Conservation (phyloP, 2,329 filamentous ascomycete species). For the Xylaria arbuscula region DNA sequence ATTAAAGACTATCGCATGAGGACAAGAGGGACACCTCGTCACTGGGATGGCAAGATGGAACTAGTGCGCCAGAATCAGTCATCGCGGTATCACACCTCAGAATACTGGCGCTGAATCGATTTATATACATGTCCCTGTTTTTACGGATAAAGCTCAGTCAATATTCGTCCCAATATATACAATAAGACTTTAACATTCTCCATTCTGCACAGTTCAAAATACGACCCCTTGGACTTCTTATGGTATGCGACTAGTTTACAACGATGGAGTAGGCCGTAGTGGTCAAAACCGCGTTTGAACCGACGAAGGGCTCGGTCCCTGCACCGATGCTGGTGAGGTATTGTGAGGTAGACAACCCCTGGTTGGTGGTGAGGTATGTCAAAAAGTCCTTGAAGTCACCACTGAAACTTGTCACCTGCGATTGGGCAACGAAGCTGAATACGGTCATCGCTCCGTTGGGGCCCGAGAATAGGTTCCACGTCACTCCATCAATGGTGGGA, state of each 20-base stretch:
- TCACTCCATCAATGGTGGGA: conserved; percentile 61
- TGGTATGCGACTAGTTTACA: conserved; percentile 28
- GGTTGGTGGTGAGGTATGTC: conserved; percentile 59
- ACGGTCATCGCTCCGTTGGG: conserved; percentile 66
- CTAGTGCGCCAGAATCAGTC: conserved; percentile 40
- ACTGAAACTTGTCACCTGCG: conserved; percentile 59
- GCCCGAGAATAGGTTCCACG: conserved; percentile 67
- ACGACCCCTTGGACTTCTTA: neutral
- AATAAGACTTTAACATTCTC: neutral
- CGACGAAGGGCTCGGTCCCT: conserved; percentile 46
- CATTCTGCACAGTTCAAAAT: neutral
- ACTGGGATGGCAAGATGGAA: conserved; percentile 50
- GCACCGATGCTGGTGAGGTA: conserved; percentile 59
- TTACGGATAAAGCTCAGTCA: neutral
- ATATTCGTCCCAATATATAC: conserved; percentile 17
- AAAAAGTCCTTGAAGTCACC: conserved; percentile 67
- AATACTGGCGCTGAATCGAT: conserved; percentile 41
- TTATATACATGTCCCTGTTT: conserved; percentile 1
- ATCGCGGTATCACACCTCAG: conserved; percentile 41
- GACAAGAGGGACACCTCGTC: conserved; percentile 44
- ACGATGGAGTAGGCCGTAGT: conserved; percentile 44
- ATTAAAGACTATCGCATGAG: conserved; percentile 48
- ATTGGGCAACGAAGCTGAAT: conserved; percentile 59
- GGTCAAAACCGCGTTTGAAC: conserved; percentile 58
- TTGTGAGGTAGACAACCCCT: conserved; percentile 59